Conservation (phyloP, 495 filamentous ascomycete species). For the Aspergillus heteromorphus region DNA sequence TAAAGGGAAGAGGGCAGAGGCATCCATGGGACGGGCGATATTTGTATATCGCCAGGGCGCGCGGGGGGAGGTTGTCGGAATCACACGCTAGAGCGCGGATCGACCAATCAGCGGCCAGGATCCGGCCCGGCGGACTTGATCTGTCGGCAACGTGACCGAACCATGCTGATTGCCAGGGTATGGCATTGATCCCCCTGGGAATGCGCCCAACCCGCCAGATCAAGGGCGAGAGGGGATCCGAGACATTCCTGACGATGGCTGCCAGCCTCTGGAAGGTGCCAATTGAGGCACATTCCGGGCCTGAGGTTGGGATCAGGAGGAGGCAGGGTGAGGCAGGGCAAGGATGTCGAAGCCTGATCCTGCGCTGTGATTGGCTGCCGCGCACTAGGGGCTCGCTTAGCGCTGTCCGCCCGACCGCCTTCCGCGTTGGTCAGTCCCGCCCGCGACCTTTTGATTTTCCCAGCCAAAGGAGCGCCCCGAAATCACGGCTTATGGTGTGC, state of each 20-base stretch:
- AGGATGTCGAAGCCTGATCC: constrained; percentile 40
- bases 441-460: constrained; percentile 23
- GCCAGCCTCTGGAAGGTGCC: constrained; percentile 10
- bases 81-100: constrained; percentile 37
- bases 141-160: constrained; percentile 27
- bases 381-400: constrained; percentile 32
- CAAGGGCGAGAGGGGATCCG: constrained; percentile 8
- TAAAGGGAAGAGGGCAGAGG: constrained; percentile 31
- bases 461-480: constrained; percentile 27
- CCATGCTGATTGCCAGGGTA: constrained; percentile 19
- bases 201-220: constrained; percentile 22
- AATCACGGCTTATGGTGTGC: constrained; percentile 35
- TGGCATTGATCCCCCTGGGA: constrained; percentile 25
- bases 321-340: too few species aligned
- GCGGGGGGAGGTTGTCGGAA: constrained; percentile 30
- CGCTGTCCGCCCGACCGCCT: constrained; percentile 8
- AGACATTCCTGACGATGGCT: constrained; percentile 13
- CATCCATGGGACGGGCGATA: constrained; percentile 35
- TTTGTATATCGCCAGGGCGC: constrained; percentile 37
- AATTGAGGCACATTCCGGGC: constrained; percentile 14
- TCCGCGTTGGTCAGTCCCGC: constrained; percentile 6
- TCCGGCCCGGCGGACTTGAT: constrained; percentile 26
- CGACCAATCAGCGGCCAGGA: constrained; percentile 38
- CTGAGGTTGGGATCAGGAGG: constrained; percentile 36
- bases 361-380: constrained; percentile 34